Base-by-base conservation (phyloP, 306 rosid genomes). In the Elaeagnus macrophylla region DNA sequence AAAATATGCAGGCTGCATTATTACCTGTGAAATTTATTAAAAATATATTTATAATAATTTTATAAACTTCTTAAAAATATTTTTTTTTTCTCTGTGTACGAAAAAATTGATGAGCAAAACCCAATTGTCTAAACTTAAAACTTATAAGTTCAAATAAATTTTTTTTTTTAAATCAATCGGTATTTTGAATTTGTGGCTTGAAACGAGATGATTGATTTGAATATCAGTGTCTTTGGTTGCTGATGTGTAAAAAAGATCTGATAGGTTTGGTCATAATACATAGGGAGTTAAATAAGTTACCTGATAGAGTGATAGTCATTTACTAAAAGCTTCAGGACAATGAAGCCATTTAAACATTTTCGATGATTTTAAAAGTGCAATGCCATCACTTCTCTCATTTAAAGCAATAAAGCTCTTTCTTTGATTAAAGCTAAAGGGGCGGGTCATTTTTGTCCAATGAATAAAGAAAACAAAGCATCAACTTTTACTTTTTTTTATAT, bases 361-460 rank as follows among this genome's bases (percentile, higher is more conserved):
- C 48, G 68, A 74, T 72, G 71, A 77, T 59, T 76, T 25, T 25
- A 81, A 80, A 83, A 80, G 83, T 67, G 77, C 76, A 80, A 72
- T 56, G 69, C 72, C 80, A 67, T 74, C 67, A 36, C 62, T 75
- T 41, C 73, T 68, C 67, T 69, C 73, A 56, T 76, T 79, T 77
- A 79, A 81, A 83, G 83, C 75, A 67, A 75, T 75, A 79, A 87
- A 88, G 91, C 74, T 42, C 66, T 16, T 40, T 37, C 49, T 14
- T 56, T 62, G 46, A 41, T 41, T 41, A 41, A 41, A 41, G 46
- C 46, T 45, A 45, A 45, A 45, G 49, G 18, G 49, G 17, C 80
- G 78, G 91, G 91, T 80, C 72, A 85, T 61, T 82, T 69, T 85
- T 80, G 97, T 76, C 91, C 76, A 53, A 60, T 49, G 60, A 78